These are phyloP conservation scores for Tylopilus subfusipes DNA, from an alignment of 768 basidiomycete genomes.

Conservation along the genomic window DNA sequence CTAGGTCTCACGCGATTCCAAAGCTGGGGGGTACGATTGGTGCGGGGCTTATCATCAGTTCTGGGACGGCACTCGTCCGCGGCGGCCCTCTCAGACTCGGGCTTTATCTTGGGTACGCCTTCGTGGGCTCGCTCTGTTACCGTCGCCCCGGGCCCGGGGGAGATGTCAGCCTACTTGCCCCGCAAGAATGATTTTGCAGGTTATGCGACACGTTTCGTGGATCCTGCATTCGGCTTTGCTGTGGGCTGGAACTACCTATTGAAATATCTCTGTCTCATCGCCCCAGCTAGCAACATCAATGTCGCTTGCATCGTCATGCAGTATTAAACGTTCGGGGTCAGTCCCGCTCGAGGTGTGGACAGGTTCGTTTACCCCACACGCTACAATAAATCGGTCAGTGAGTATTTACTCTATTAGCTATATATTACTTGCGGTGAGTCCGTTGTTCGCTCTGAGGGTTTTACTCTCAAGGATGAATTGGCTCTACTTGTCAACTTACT, in stretches of 20 bases:
- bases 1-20: neutral
- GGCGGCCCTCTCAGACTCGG: constrained; percentile 59
- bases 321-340: constrained; percentile 1
- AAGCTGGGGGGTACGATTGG: constrained; percentile 51
- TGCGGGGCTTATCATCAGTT: constrained; percentile 58
- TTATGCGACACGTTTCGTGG: constrained; percentile 65
- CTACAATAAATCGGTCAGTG: neutral
- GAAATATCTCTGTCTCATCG: constrained; percentile 65
- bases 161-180: constrained; percentile 43
- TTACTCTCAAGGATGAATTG: neutral
- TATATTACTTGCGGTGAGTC: constrained; percentile 1
- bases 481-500: constrained; percentile 45
- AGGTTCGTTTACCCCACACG: constrained; percentile 5
- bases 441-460: neutral
- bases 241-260: constrained; percentile 48
- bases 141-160: constrained; percentile 37
- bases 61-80: constrained; percentile 55
- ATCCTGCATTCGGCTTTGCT: constrained; percentile 67
- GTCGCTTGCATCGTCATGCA: constrained; percentile 35
- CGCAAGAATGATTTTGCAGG: constrained; percentile 62
- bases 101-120: constrained; percentile 37
- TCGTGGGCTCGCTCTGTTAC: constrained; percentile 58
- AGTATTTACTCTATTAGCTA: neutral
- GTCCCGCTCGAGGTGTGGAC: constrained; percentile 1
- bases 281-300: constrained; percentile 66